phyloP scores from a whole-genome alignment of 139 green algal species.

The Asterochloris sp. region DNA sequence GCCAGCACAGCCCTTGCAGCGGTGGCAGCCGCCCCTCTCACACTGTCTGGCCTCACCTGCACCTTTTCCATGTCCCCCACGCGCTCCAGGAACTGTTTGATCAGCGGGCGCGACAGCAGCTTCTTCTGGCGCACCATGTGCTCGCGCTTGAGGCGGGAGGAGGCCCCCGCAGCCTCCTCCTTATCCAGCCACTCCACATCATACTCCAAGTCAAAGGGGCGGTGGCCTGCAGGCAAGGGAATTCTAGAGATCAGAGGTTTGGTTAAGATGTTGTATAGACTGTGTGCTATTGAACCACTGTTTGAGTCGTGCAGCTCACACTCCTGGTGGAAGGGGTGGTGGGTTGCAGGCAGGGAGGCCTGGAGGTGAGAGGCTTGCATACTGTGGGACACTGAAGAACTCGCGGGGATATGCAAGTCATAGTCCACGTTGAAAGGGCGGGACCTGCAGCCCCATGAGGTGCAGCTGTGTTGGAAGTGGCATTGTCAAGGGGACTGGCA shows the following conservation, averaged over 20 bases:
- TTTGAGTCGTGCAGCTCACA: neutral
- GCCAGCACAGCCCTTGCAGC: no score
- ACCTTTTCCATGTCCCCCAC: slow-evolving; percentile 26
- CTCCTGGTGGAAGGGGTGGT: neutral
- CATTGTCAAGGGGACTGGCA: no score
- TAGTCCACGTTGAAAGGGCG: no score
- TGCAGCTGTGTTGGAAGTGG: no score
- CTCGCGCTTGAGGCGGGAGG: neutral
- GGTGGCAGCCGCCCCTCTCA: neutral
- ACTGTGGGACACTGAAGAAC: neutral
- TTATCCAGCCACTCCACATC: slow-evolving; percentile 34
- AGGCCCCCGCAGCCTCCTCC: neutral
- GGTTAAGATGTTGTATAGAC: no score
- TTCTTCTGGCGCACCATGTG: slow-evolving; percentile 10
- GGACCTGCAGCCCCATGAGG: no score
- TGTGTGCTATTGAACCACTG: no score
- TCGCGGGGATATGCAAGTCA: no score
- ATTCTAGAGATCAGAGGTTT: neutral
- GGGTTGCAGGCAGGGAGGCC: neutral
- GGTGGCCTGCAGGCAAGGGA: neutral
- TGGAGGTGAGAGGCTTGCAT: neutral
- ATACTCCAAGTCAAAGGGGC: slow-evolving; percentile 15
- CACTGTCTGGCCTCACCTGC: neutral
- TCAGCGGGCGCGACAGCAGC: slow-evolving; percentile 14
- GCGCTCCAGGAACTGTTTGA: slow-evolving; percentile 30